phyloP scores from a whole-genome alignment of 441 rosid species.

The Erodium texanum region DNA sequence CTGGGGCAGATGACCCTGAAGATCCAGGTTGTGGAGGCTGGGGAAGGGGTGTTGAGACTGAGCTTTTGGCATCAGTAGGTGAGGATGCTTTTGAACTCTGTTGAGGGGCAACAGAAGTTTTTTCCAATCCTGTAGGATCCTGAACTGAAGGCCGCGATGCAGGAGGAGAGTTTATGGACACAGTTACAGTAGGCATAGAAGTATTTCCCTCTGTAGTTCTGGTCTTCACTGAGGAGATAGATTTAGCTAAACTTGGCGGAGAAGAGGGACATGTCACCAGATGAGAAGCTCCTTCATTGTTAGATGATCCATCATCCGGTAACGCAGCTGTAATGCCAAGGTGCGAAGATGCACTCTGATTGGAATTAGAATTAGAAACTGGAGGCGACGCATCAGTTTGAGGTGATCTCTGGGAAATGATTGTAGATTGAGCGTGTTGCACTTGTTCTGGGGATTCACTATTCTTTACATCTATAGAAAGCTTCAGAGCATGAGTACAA shows the following conservation, averaged over 20 bases:
- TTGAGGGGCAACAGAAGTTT: slow-evolving; percentile 13
- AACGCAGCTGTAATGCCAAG: slow-evolving; percentile 66
- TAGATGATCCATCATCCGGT: slow-evolving; percentile 48
- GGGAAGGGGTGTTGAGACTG: slow-evolving; percentile 5
- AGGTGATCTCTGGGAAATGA: slow-evolving; percentile 40
- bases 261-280: slow-evolving; percentile 27
- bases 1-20: slow-evolving; percentile 3
- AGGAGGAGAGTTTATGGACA: slow-evolving; percentile 17
- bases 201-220: slow-evolving; percentile 7
- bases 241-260: slow-evolving; percentile 20
- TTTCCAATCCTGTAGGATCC: slow-evolving; percentile 10
- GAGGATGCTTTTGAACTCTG: slow-evolving; percentile 6
- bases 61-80: not conserved
- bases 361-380: slow-evolving; percentile 29
- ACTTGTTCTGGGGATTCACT: slow-evolving; percentile 35
- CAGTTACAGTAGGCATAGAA: slow-evolving; percentile 19
- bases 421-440: slow-evolving; percentile 43
- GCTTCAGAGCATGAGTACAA: slow-evolving; percentile 20
- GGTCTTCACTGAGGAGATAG: slow-evolving; percentile 1
- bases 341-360: slow-evolving; percentile 39
- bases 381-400: slow-evolving; percentile 37
- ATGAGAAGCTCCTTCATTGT: slow-evolving; percentile 30
- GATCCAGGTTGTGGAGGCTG: slow-evolving; percentile 13
- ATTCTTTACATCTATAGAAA: slow-evolving; percentile 34
- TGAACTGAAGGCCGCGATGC: slow-evolving; percentile 15